phyloP scores from a whole-genome alignment of 2,329 filamentous ascomycete species.

The Lasiodiplodia sp. region DNA sequence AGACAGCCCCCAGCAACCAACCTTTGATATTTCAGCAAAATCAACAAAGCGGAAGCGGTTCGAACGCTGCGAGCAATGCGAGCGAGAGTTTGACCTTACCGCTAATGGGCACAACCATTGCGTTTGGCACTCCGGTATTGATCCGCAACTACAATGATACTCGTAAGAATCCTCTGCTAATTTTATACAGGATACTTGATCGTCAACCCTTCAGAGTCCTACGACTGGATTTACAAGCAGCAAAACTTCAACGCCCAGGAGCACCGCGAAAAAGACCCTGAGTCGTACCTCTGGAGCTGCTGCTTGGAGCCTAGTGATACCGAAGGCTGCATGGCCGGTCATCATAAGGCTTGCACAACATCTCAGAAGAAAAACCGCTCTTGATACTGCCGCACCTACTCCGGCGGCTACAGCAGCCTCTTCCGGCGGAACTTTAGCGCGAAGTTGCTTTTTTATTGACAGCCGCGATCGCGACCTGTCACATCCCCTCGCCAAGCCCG shows the following conservation, averaged over 20 bases:
- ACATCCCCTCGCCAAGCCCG: too few species aligned
- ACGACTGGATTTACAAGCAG: neutral
- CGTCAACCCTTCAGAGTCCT: neutral
- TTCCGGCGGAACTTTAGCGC: neutral
- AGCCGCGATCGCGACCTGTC: too few species aligned
- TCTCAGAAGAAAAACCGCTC: neutral
- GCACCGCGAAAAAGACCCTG: constrained; percentile 37
- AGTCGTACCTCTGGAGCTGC: constrained; percentile 43
- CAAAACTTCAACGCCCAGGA: constrained; percentile 37
- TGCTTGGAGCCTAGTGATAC: constrained; percentile 31
- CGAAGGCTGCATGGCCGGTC: neutral
- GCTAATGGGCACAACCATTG: neutral
- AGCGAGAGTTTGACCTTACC: constrained; percentile 6
- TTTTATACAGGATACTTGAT: neutral
- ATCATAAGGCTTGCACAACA: neutral
- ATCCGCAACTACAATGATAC: neutral
- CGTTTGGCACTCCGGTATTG: constrained; percentile 12
- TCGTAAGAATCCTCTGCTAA: neutral
- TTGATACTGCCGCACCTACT: neutral
- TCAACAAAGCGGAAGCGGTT: neutral
- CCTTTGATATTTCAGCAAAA: neutral
- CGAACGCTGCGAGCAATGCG: constrained; percentile 1
- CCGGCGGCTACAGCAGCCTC: neutral
- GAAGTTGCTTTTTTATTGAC: too few species aligned
- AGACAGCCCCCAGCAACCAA: neutral